These are phyloP conservation scores for Acanthochlamys bracteata DNA, from an alignment of 106 monocot species.

Conservation along the genomic window DNA sequence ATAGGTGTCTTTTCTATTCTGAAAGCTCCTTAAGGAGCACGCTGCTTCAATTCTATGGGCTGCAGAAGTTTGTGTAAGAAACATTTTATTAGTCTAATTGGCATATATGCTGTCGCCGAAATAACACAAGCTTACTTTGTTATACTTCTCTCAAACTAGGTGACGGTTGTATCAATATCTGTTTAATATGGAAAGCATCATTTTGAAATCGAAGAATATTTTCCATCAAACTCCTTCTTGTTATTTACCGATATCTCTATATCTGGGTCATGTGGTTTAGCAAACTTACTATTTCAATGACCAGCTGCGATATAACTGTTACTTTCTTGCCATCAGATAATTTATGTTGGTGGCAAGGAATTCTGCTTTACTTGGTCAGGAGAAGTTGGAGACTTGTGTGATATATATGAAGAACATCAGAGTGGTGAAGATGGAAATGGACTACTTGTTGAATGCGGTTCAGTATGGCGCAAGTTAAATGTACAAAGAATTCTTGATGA, in stretches of 20 bases:
- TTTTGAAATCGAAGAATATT: too few species aligned
- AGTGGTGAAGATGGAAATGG: conserved; percentile 84
- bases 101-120: too few species aligned
- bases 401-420: conserved; percentile 81
- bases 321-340: conserved; percentile 49
- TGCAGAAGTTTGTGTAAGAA: too few species aligned
- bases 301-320: background rate
- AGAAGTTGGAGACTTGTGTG: conserved; percentile 68
- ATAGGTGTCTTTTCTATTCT: too few species aligned
- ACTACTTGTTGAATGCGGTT: conserved; percentile 81
- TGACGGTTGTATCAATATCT: too few species aligned
- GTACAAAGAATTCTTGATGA: conserved; percentile 89
- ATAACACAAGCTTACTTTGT: too few species aligned
- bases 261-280: too few species aligned
- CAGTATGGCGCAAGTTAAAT: conserved; percentile 87
- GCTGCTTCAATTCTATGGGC: too few species aligned
- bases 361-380: conserved; percentile 83
- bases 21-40: too few species aligned
- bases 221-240: background rate
- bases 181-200: too few species aligned
- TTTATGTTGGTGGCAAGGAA: conserved; percentile 88
- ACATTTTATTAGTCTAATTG: too few species aligned
- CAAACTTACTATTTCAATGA: background rate
- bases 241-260: background rate
- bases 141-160: too few species aligned